Percentiles rank a stretch among this genome's conserved stretches.
Conservation (phyloP, 192 early-diverging fungal genomes). For the Dispira parvispora region DNA sequence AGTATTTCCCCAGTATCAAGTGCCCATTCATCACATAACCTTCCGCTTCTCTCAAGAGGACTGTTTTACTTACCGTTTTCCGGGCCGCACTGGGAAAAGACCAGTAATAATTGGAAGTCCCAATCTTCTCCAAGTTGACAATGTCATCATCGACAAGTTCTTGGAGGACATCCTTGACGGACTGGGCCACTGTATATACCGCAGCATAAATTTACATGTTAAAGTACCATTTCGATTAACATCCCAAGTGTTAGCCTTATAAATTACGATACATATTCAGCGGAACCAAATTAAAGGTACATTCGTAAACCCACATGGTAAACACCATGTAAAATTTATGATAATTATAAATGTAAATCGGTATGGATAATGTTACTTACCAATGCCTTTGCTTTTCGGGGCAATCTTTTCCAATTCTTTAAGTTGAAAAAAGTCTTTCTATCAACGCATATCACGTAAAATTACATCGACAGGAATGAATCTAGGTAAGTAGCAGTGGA, state of each 20-base stretch:
- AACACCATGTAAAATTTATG: not conserved
- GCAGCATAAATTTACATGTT: not conserved
- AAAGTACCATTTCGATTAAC: not conserved
- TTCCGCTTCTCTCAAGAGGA: too few species aligned
- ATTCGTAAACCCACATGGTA: not conserved
- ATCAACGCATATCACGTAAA: constrained; percentile 6
- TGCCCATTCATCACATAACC: too few species aligned
- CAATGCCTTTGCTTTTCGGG: constrained; percentile 66
- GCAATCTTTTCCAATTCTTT: constrained; percentile 76
- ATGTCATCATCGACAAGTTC: constrained; percentile 65
- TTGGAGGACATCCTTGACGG: constrained; percentile 72
- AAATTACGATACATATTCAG: not conserved
- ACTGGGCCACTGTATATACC: constrained; percentile 36
- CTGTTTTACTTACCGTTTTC: constrained; percentile 5
- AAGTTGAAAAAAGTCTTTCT: constrained; percentile 56
- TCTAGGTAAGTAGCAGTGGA: not conserved
- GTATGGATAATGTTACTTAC: constrained; percentile 19
- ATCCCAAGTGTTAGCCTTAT: not conserved
- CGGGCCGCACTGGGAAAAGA: constrained; percentile 60
- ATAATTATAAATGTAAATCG: not conserved
- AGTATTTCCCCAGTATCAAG: too few species aligned
- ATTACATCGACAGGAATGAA: not conserved
- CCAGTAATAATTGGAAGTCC: constrained; percentile 83
- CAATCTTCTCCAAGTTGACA: constrained; percentile 70
- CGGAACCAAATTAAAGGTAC: not conserved